phyloP scores from a whole-genome alignment of 2,329 filamentous ascomycete genomes.

The Penicillium frequentans region DNA sequence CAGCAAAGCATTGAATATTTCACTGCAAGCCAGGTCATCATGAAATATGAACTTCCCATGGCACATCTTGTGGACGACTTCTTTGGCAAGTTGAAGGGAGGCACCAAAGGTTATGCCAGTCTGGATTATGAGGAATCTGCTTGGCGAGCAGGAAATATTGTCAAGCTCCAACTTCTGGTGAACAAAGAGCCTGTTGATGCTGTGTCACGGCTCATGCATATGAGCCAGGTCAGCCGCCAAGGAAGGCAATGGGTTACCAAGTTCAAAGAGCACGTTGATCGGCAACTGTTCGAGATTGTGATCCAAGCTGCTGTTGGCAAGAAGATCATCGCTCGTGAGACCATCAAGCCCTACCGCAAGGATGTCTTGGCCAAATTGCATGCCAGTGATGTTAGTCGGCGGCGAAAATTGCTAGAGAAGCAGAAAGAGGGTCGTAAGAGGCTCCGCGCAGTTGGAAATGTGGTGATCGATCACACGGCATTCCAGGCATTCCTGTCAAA shows the following conservation, averaged over 20 bases:
- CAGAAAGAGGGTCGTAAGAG: slow-evolving; percentile 95
- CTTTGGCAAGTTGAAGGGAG: slow-evolving; percentile 92
- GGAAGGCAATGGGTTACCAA: slow-evolving; percentile 88
- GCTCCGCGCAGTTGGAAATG: slow-evolving; percentile 74
- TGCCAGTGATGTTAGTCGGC: slow-evolving; percentile 78
- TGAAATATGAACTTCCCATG: slow-evolving; percentile 87
- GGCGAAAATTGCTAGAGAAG: slow-evolving; percentile 87
- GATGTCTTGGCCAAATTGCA: slow-evolving; percentile 93
- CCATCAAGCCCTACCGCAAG: slow-evolving; percentile 94
- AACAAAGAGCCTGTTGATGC: slow-evolving; percentile 94
- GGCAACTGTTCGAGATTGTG: slow-evolving; percentile 95
- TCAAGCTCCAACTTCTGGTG: slow-evolving; percentile 88
- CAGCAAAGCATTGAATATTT: slow-evolving; percentile 91
- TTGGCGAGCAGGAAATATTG: slow-evolving; percentile 75
- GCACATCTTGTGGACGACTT: slow-evolving; percentile 93
- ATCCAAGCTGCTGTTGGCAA: slow-evolving; percentile 88
- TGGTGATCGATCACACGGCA: slow-evolving; percentile 92
- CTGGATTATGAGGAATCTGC: slow-evolving; percentile 96
- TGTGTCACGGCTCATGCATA: slow-evolving; percentile 85
- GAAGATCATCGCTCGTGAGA: slow-evolving; percentile 84
- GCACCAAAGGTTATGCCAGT: slow-evolving; percentile 91
- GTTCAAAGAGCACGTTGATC: slow-evolving; percentile 94
- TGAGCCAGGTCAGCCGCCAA: slow-evolving; percentile 75
- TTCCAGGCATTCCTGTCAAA: slow-evolving; percentile 94
- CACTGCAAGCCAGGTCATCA: slow-evolving; percentile 85